Conservation (phyloP, 768 basidiomycete genomes). For the Mycena floridula region DNA sequence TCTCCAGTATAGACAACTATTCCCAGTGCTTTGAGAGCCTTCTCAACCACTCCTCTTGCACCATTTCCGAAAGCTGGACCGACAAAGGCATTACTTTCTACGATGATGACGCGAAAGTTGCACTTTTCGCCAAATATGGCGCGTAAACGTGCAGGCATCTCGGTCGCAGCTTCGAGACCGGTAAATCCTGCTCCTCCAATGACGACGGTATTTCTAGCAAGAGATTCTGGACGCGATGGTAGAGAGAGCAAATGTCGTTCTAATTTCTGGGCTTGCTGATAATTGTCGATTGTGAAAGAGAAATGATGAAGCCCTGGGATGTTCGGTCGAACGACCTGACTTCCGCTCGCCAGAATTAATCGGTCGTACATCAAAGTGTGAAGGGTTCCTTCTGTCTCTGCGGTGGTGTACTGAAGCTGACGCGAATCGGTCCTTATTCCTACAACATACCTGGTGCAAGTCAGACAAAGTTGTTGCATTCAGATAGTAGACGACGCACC, state of each 20-base stretch:
- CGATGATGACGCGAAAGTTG: neutral
- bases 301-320: conserved; percentile 12
- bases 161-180: conserved; percentile 14
- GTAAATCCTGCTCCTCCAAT: conserved; percentile 16
- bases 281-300: conserved; percentile 9
- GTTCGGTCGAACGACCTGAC: conserved; percentile 12
- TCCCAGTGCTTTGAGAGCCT: neutral
- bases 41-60: neutral
- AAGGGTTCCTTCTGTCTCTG: conserved; percentile 2
- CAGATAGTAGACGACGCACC: neutral
- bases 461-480: too few relatives aligned
- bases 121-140: conserved; percentile 9
- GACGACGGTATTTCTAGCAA: conserved; percentile 16
- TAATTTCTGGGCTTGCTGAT: neutral
- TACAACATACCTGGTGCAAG: too few relatives aligned
- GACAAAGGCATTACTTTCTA: neutral
- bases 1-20: conserved; percentile 6
- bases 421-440: neutral
- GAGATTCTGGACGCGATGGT: conserved; percentile 6
- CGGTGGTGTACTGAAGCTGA: neutral
- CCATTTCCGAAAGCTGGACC: neutral
- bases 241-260: neutral
- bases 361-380: conserved; percentile 10
- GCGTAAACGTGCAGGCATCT: conserved; percentile 14
- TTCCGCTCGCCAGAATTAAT: conserved; percentile 15